A percentile compares a stretch with the other conserved stretches of the same genome.
Conservation (phyloP, 1,284 basidiomycete species). For the Naganishia liquefaciens region DNA sequence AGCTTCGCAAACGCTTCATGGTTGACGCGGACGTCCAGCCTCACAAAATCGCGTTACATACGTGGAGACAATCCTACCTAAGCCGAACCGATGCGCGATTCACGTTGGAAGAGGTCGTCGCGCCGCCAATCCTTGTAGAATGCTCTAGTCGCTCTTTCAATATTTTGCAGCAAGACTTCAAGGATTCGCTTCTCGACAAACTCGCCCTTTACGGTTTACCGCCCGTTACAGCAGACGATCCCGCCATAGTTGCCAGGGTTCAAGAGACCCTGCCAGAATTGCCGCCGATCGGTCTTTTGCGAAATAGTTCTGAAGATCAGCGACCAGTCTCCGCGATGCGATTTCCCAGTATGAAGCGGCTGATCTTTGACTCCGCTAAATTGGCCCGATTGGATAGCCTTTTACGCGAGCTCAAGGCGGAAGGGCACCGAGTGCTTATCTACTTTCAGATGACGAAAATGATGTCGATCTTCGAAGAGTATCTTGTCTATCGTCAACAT, state of each 20-base stretch:
- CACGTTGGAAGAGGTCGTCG: slow-evolving; percentile 77
- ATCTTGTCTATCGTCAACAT: slow-evolving; percentile 95
- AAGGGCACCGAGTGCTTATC: slow-evolving; percentile 90
- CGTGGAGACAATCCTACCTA: slow-evolving; percentile 73
- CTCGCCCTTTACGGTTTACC: slow-evolving; percentile 84
- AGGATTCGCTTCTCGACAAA: slow-evolving; percentile 61
- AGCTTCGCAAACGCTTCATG: slow-evolving; percentile 13
- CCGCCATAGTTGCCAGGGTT: slow-evolving; percentile 61
- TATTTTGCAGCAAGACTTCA: slow-evolving; percentile 64
- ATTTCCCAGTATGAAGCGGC: slow-evolving; percentile 90
- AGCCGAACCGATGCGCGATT: slow-evolving; percentile 77
- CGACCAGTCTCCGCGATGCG: slow-evolving; percentile 83
- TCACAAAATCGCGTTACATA: slow-evolving; percentile 58
- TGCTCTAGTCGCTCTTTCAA: slow-evolving; percentile 78
- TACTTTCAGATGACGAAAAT: slow-evolving; percentile 99
- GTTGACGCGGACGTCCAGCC: slow-evolving; percentile 31
- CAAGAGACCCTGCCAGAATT: slow-evolving; percentile 64
- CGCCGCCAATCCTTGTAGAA: slow-evolving; percentile 75
- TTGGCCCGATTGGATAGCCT: slow-evolving; percentile 85
- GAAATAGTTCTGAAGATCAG: slow-evolving; percentile 69
- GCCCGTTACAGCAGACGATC: slow-evolving; percentile 65
- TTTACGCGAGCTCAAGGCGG: slow-evolving; percentile 87
- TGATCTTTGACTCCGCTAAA: slow-evolving; percentile 97
- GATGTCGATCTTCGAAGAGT: slow-evolving; percentile 99
- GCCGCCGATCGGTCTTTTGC: slow-evolving; percentile 68